A percentile compares a stretch with the other conserved stretches of the same genome.
Conservation (phyloP, 208 protist genomes). For the Entamoeba nuttalli region DNA sequence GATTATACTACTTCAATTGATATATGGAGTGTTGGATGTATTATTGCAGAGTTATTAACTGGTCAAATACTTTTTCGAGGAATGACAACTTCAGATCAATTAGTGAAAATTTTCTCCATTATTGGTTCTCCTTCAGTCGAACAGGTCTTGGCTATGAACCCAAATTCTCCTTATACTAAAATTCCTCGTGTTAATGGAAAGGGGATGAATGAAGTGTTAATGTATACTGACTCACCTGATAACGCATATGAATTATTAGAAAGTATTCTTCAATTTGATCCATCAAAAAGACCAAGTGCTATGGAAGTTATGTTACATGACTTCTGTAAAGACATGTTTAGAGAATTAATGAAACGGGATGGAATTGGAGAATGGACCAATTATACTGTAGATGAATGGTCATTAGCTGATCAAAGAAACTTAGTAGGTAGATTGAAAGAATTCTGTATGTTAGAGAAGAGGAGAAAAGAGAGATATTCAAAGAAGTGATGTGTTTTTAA, state of each 20-base stretch:
- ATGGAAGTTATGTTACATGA: background rate
- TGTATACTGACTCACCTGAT: background rate
- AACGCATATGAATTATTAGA: background rate
- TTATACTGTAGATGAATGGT: background rate
- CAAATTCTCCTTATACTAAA: constrained; percentile 2
- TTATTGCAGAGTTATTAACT: constrained; percentile 76
- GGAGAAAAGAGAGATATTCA: background rate
- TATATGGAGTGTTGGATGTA: constrained; percentile 92
- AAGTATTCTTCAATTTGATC: background rate
- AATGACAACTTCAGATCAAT: constrained; percentile 39
- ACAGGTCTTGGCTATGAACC: constrained; percentile 36
- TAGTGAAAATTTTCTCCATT: constrained; percentile 40
- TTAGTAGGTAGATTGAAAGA: background rate
- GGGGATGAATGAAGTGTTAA: background rate
- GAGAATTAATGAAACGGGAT: background rate
- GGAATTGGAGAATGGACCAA: background rate
- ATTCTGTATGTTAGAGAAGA: background rate
- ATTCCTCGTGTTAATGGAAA: background rate
- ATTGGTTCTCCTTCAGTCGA: constrained; percentile 31
- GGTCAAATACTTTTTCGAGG: constrained; percentile 80
- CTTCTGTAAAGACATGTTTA: background rate
- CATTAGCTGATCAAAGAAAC: background rate
- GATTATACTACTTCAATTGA: constrained; percentile 54
- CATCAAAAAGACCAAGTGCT: background rate
- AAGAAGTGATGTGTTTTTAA: background rate